phyloP scores from a whole-genome alignment of 306 rosid genomes.

The Sophora flavescens region DNA sequence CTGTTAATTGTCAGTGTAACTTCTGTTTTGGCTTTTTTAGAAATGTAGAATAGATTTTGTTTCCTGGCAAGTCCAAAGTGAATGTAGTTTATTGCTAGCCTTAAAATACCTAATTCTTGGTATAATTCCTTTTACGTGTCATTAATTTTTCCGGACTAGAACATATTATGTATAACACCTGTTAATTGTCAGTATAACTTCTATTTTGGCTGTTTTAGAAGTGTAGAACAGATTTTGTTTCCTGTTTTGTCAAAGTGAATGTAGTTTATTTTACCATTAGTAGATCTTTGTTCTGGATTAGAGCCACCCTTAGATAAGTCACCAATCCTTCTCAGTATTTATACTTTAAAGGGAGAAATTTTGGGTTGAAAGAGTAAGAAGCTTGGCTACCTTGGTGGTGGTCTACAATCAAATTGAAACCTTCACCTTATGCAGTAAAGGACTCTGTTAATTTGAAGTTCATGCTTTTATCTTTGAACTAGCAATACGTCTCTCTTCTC shows the following conservation, averaged over 20 bases:
- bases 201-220: no score
- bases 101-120: background rate
- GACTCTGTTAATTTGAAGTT: background rate
- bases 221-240: background rate
- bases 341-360: background rate
- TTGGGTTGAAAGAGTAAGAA: background rate
- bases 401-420: background rate
- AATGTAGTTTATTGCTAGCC: background rate
- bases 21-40: no score
- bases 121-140: background rate
- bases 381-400: background rate
- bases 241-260: constrained; percentile 6
- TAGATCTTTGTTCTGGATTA: background rate
- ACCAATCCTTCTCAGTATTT: no score
- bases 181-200: no score
- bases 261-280: background rate
- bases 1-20: no score
- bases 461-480: no score
- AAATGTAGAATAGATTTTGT: background rate
- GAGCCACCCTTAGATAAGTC: no score
- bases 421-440: background rate
- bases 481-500: no score
- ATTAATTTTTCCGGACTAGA: constrained; percentile 10
- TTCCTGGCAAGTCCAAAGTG: background rate
- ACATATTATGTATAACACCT: no score